These are phyloP conservation scores for Heterobasidion annosum DNA, from an alignment of 1,284 basidiomycete species.

Conservation along the genomic window DNA sequence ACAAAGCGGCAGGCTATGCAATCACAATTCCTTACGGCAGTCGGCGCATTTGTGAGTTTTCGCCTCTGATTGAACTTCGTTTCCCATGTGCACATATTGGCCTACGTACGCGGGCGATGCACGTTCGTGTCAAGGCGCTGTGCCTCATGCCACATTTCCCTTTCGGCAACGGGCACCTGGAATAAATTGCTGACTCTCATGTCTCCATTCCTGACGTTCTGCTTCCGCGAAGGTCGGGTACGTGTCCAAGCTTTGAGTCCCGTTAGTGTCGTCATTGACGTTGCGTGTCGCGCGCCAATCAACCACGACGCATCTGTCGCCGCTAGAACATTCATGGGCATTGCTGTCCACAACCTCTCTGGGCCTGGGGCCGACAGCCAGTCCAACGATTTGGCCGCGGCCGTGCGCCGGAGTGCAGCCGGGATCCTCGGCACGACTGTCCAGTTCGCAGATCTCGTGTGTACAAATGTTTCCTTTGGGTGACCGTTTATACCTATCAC, in stretches of 20 bases:
- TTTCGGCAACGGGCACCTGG: neutral
- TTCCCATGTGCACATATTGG: neutral
- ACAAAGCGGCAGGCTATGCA: conserved; percentile 86
- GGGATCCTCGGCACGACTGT: conserved; percentile 79
- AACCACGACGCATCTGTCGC: neutral
- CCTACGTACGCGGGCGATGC: neutral
- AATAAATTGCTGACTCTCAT: neutral
- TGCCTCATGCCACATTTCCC: neutral
- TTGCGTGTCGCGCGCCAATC: neutral
- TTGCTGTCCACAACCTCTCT: conserved; percentile 71
- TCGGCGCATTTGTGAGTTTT: conserved; percentile 75
- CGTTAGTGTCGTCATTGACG: neutral
- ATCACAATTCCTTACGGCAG: conserved; percentile 81
- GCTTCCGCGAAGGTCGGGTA: conserved; percentile 39
- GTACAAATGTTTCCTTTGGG: conserved; percentile 14
- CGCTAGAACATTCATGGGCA: conserved; percentile 81
- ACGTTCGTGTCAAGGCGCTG: neutral
- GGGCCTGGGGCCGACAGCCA: conserved; percentile 23
- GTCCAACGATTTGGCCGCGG: conserved; percentile 44
- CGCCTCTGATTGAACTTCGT: neutral
- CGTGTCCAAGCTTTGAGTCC: conserved; percentile 13
- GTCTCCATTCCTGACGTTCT: neutral
- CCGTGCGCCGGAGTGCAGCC: conserved; percentile 58
- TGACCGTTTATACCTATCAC: neutral
- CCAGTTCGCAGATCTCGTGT: conserved; percentile 66